Evolutionary conservation across 108 stramenopile genomes (phyloP), one percentile per base, ranked within the genome.

Genomic region (Craspedostauros australis): DNA sequence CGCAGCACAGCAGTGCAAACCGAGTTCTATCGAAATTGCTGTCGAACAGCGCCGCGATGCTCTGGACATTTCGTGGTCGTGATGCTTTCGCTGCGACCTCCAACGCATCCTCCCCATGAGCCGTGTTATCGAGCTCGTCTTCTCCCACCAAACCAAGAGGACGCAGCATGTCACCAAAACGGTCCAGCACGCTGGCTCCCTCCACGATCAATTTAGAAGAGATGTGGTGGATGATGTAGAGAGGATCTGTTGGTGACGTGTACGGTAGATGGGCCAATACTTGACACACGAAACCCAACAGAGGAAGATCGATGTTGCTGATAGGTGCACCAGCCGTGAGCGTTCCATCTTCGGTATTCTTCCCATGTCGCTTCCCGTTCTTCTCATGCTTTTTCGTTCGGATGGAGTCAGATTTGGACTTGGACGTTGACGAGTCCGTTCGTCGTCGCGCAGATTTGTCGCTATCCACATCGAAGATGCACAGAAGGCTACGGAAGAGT

Each of bases 181-280:
- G 55, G 39, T 72, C 79, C 6, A 84, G 39, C 18, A 86, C 53
- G 21, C 77, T 61, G 8, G 78, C 55, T 20, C 82, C 86, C 19
- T 82, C 70, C 16, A 88, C 60, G 23, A 77, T 70, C 21, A 80
- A 66, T 28, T 66, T 69, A 28, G 80, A 74, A 12, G 57, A 60
- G 38, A 79, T 72, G 39, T 69, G 63, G 54, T 88, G 77, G 21
- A 84, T 71, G 36, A 88, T 82, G 62, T 78, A 86, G 15, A 93
- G 54, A 6, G 80, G 75, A 69, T 93, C 91, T 14, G 55, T 64
- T 30, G 80, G 62, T 16, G 64, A 51, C 54, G 44, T 83, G 61
- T 93, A 93, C 0, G 87, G 84, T 8, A 93, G 71, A 59, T 86
- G 66, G 7, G 88, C 91, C 21, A 93, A 68, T 29, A 93, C 71